Percentiles rank a stretch among this genome's conserved stretches.
Evolutionary conservation across 176 grass and related monocot species (phyloP).

Genomic region (Ananas comosus): DNA sequence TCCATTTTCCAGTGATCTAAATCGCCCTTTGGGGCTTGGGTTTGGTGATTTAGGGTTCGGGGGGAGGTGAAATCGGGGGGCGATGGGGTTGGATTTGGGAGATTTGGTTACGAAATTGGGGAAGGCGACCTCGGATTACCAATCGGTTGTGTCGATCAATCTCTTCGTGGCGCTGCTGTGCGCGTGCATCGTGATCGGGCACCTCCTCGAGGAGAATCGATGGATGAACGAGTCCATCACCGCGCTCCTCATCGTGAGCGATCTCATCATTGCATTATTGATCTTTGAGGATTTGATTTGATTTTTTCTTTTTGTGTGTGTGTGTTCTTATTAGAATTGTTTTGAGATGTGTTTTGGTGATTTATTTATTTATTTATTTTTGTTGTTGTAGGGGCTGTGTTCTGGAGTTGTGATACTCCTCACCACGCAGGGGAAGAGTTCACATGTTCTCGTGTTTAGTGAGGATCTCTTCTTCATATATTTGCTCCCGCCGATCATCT

Average conservation of each 20-base stretch:
- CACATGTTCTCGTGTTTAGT: slow-evolving; percentile 52
- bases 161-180: slow-evolving; percentile 63
- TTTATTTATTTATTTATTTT: not conserved
- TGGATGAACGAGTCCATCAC: slow-evolving; percentile 91
- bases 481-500: slow-evolving; percentile 73
- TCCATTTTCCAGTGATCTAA: too few relatives aligned
- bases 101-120: slow-evolving; percentile 14
- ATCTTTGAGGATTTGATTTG: not conserved
- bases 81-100: not conserved
- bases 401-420: slow-evolving; percentile 55
- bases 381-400: slow-evolving; percentile 50
- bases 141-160: slow-evolving; percentile 49
- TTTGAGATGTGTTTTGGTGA: not conserved
- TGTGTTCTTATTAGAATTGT: not conserved
- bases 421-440: slow-evolving; percentile 43
- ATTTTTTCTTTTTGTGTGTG: not conserved
- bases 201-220: slow-evolving; percentile 68
- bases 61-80: not conserved
- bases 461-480: slow-evolving; percentile 87
- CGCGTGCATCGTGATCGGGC: slow-evolving; percentile 68
- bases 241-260: slow-evolving; percentile 59
- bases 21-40: too few relatives aligned
- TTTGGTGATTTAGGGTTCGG: not conserved
- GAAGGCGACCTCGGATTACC: slow-evolving; percentile 43
- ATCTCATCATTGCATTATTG: not conserved